Conservation (phyloP, 1,139 yeast species). For the Sugiyamaella novakii region DNA sequence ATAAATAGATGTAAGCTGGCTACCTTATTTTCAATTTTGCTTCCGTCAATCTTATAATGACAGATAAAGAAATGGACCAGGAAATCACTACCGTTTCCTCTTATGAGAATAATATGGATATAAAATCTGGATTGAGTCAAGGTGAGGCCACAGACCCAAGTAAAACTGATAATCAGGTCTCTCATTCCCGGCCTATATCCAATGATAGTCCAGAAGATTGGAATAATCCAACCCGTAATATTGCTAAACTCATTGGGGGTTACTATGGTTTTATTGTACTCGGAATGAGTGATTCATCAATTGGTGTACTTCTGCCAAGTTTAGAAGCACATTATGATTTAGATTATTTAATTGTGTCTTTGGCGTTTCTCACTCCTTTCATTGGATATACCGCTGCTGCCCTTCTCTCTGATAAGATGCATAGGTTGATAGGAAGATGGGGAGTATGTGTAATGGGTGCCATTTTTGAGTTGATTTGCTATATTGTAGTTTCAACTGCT, state of each 20-base stretch:
- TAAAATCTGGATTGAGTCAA: too few species aligned
- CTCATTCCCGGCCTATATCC: too few species aligned
- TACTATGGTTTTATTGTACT: conserved; percentile 25
- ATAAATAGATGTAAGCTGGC: too few species aligned
- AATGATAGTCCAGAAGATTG: too few species aligned
- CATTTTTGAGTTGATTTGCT: conserved; percentile 43
- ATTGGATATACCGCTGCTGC: conserved; percentile 45
- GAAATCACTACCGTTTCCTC: too few species aligned
- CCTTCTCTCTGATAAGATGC: conserved; percentile 38
- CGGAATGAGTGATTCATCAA: conserved; percentile 32
- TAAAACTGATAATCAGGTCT: too few species aligned
- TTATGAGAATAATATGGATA: too few species aligned
- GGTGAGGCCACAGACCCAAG: too few species aligned
- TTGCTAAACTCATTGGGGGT: conserved; percentile 18
- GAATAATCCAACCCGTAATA: conserved; percentile 23
- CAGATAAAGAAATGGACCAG: too few species aligned
- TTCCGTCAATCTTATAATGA: too few species aligned
- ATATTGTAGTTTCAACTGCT: conserved; percentile 46
- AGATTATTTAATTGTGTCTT: conserved; percentile 31
- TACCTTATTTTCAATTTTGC: too few species aligned
- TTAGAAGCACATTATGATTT: conserved; percentile 34
- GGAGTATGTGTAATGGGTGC: conserved; percentile 47
- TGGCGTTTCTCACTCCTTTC: conserved; percentile 34
- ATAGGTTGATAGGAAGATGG: conserved; percentile 47
- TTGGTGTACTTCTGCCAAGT: conserved; percentile 32